phyloP scores from a whole-genome alignment of 2,329 filamentous ascomycete species.

The Domatiomyces globalis region DNA sequence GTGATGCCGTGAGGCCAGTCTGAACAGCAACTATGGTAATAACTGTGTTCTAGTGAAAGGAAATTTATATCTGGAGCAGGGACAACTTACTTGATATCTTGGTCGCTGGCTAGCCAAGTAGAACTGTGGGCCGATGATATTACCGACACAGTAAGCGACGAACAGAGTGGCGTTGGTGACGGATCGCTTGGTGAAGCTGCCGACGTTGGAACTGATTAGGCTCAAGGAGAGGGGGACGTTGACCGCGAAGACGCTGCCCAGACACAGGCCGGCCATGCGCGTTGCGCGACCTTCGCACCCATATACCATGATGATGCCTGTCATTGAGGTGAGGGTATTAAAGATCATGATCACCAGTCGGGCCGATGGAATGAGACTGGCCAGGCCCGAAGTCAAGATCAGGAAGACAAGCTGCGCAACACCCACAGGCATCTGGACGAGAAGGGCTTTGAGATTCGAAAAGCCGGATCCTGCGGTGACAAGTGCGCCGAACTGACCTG shows the following conservation, averaged over 20 bases:
- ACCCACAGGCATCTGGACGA: slow-evolving; percentile 27
- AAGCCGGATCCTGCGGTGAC: slow-evolving; percentile 28
- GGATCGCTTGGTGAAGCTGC: slow-evolving; percentile 43
- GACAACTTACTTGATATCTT: slow-evolving; percentile 26
- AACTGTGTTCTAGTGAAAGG: slow-evolving; percentile 16
- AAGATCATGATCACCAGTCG: slow-evolving; percentile 25
- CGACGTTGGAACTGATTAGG: slow-evolving; percentile 40
- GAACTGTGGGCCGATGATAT: slow-evolving; percentile 42
- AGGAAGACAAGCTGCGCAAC: slow-evolving; percentile 24
- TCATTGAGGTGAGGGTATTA: slow-evolving; percentile 20
- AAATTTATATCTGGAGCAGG: not conserved
- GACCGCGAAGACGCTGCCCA: slow-evolving; percentile 23
- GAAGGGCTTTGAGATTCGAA: slow-evolving; percentile 23
- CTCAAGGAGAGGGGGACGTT: slow-evolving; percentile 26
- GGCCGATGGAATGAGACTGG: slow-evolving; percentile 19
- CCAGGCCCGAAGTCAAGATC: slow-evolving; percentile 19
- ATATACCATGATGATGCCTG: slow-evolving; percentile 25
- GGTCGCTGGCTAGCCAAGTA: slow-evolving; percentile 37
- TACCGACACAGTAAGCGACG: slow-evolving; percentile 40
- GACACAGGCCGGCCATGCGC: slow-evolving; percentile 21
- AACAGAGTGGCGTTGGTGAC: slow-evolving; percentile 39
- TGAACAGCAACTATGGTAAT: slow-evolving; percentile 19
- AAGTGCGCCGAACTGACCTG: slow-evolving; percentile 20
- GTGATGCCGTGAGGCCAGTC: slow-evolving; percentile 24
- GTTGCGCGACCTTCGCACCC: slow-evolving; percentile 19